Conservation (phyloP, 1,139 yeast species). For the Pichia sp. region DNA sequence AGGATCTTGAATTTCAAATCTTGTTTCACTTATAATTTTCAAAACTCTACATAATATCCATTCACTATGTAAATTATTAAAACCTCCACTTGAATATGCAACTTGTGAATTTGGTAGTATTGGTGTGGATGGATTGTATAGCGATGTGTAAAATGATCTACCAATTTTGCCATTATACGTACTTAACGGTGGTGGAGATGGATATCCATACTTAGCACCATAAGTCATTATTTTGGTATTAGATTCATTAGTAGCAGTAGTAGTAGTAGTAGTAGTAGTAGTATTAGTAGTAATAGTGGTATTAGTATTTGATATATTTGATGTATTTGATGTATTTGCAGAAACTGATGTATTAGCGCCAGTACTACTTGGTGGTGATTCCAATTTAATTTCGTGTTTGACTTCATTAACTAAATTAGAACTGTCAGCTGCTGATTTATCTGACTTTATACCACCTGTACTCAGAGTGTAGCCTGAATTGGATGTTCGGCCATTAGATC, state of each 20-base stretch:
- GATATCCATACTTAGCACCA: slow-evolving; percentile 13
- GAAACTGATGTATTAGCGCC: not conserved
- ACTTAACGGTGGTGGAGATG: slow-evolving; percentile 15
- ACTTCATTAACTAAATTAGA: not conserved
- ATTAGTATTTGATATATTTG: too few relatives aligned
- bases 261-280: too few relatives aligned
- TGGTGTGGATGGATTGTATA: slow-evolving; percentile 54
- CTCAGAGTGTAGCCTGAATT: not conserved
- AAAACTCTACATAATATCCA: slow-evolving; percentile 97
- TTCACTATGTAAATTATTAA: slow-evolving; percentile 50
- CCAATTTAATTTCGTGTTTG: not conserved
- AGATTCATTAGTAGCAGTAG: not conserved
- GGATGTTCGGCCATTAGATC: not conserved
- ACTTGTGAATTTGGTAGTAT: slow-evolving; percentile 72
- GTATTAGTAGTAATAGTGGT: too few relatives aligned
- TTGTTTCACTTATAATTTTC: slow-evolving; percentile 57
- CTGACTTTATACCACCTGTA: not conserved
- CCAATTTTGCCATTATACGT: slow-evolving; percentile 24
- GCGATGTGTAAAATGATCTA: slow-evolving; percentile 24
- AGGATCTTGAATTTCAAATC: slow-evolving; percentile 86
- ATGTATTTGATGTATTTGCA: not conserved
- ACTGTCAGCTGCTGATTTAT: not conserved
- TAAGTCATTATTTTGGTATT: slow-evolving; percentile 4
- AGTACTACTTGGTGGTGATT: not conserved
- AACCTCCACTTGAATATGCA: slow-evolving; percentile 60